Base-by-base conservation (phyloP, 2,329 filamentous ascomycete species). In the Cyphellophora europaea region DNA sequence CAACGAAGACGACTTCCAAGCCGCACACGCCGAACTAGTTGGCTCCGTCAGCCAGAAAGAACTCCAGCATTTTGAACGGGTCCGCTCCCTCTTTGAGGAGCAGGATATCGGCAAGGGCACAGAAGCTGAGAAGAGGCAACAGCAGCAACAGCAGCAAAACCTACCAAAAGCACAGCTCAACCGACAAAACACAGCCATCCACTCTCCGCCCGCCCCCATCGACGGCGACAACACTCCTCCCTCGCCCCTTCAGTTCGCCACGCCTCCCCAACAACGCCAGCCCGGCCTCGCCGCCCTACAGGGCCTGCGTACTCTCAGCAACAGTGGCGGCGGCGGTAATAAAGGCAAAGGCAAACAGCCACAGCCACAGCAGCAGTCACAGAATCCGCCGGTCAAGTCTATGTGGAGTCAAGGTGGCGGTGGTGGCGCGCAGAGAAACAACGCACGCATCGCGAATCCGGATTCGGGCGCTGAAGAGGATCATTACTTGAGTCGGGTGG, bases 11-110 rank as follows among this genome's bases (percentile, higher is more conserved):
- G 91, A 98, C 58, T 98, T 98, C 53, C 56, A 81, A 14, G 74
- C 74, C 16, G 91, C 91, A 1, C 78, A 89, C 51, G 66, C 66
- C 28, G 91, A 96, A 61, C 71, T 98, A 27, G 79, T 96, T n/a
- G 88, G 88, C 11, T 88, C 81, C 62, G 91, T 98, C 33, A 94
- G 86, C 52, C 79, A 82, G 8, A 89, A 93, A 43, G 91, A 98
- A 62, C 65, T 98, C 27, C 74, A 81, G 31, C 91, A 98, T 55
- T 98, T 96, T 50, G 84, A 94, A 53, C 66, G 73, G 1, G 89
- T 98, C 5, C 70, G 91, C 25, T 76, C 72, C 12, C 74, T 77
- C 12, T 98, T 98, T 53, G 91, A 98, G 42, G 62, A 66, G 42
- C 59, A 63, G 37, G 55, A 62, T 25, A 55, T 58, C 11, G 47